phyloP scores from a whole-genome alignment of 163 green algal genomes.

The Chloromonas sp. region DNA sequence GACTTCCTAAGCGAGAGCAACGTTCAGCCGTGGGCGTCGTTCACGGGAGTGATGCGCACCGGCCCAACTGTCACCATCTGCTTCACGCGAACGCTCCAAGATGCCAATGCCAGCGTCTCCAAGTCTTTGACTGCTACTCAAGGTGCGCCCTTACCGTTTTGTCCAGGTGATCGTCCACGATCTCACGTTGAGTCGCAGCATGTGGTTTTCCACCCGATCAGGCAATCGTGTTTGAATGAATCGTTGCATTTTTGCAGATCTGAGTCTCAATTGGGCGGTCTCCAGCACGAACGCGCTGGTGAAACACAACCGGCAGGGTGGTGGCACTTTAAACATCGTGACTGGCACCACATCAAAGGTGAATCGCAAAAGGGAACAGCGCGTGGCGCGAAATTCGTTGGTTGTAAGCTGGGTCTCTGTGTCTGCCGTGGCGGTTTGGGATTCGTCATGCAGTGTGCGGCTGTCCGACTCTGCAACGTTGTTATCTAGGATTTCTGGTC shows the following conservation, averaged over 20 bases:
- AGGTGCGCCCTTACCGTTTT: too few species aligned
- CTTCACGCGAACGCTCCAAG: neutral
- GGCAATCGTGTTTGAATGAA: neutral
- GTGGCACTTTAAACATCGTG: neutral
- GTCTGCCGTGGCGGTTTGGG: neutral
- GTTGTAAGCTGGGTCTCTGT: neutral
- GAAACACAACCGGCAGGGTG: neutral
- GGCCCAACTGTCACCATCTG: neutral
- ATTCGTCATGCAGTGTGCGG: neutral
- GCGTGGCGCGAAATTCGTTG: neutral
- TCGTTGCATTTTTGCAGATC: neutral
- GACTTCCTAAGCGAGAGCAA: neutral
- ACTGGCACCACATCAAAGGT: neutral
- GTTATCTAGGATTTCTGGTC: too few species aligned
- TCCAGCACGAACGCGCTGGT: constrained; percentile 1
- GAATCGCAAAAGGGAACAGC: neutral
- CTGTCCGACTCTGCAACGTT: neutral
- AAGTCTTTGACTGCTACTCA: too few species aligned
- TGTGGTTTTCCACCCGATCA: neutral
- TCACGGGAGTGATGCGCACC: neutral
- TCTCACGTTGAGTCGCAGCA: neutral
- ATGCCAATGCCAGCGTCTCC: neutral
- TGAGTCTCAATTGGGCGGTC: constrained; percentile 16
- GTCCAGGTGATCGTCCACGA: too few species aligned
- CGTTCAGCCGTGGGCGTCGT: neutral